phyloP scores from a whole-genome alignment of 352 stramenopile species.

The Phytophthora sansomeana region DNA sequence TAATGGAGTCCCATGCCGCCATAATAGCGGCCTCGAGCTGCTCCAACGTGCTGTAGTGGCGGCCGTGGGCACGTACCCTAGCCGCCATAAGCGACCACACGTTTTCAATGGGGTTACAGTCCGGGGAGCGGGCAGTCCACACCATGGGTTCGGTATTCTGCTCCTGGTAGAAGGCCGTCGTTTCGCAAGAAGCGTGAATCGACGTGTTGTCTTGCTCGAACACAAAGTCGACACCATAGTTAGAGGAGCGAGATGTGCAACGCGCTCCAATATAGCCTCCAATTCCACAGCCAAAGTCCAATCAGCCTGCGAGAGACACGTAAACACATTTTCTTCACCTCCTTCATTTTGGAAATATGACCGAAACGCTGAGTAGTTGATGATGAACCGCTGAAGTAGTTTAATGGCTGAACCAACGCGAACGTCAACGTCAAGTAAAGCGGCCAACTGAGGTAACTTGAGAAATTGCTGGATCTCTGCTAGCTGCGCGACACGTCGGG shows the following conservation, averaged over 20 bases:
- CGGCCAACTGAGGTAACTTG: neutral
- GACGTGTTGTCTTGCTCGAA: too few species aligned
- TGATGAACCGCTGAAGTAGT: slow-evolving; percentile 2
- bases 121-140: neutral
- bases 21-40: too few species aligned
- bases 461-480: slow-evolving; percentile 2
- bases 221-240: too few species aligned
- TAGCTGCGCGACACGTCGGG: neutral
- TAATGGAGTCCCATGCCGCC: too few species aligned
- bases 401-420: slow-evolving; percentile 2
- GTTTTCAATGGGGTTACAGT: neutral
- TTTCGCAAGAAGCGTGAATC: neutral
- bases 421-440: neutral
- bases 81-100: too few species aligned
- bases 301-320: neutral
- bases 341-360: neutral
- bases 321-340: slow-evolving; percentile 1
- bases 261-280: slow-evolving; percentile 1
- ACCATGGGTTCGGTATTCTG: neutral
- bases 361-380: slow-evolving; percentile 13
- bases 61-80: too few species aligned
- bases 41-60: too few species aligned
- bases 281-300: slow-evolving; percentile 3
- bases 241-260: slow-evolving; percentile 8
- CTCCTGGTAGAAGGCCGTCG: neutral